Evolutionary conservation across 2,329 filamentous ascomycete species (phyloP), one percentile per base, ranked within the genome.

Genomic region (Neofusicoccum sp.): DNA sequence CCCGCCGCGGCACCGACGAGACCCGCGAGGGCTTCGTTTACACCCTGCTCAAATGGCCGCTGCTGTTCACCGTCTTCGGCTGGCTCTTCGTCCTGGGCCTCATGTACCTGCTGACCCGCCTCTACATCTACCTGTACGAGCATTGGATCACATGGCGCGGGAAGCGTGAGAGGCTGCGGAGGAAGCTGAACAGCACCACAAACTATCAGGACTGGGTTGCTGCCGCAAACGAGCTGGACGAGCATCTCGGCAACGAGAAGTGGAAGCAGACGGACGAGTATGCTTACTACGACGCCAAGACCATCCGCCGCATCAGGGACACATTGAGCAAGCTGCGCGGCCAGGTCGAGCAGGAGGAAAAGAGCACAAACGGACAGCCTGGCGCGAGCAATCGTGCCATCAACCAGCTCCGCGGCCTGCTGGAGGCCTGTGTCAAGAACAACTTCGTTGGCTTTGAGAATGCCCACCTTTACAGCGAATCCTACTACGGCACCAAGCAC

Each of bases 361-460:
- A 76, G 31, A 74, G 80, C 3, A 67, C 65, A 3, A 67, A 70
- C 3, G 66, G 68, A 56, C 50, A 77, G 71, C 64, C 66, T 22
- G 5, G 58, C 60, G 29, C 39, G 2, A 48, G 67, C 9, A 67
- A 69, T 3, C 80, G 84, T 64, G 83, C 88, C 0, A 81, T 92
- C 2, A 89, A 94, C 66, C 92, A 95, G 61, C 82, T 99, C 61
- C 89, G 88, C 66, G 84, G 84, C 0, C 78, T 98, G 64, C 81
- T 96, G 22, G 92, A 97, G 79, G 92, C 91, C 12, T 98, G 93
- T 74, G 90, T 97, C 70, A 99, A 97, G 84, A 96, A 93, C 77
- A 98, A 99, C 73, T 99, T 98, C 77, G 92, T 92, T 16, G 95
- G 95, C 0, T 89, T 97, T 12, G 95, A 99, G 76, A 98, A 97